Percentiles rank a stretch among this genome's conserved stretches.
Evolutionary conservation across 2,329 filamentous ascomycete genomes (phyloP).

Genomic region (Aspergillus jensenii): DNA sequence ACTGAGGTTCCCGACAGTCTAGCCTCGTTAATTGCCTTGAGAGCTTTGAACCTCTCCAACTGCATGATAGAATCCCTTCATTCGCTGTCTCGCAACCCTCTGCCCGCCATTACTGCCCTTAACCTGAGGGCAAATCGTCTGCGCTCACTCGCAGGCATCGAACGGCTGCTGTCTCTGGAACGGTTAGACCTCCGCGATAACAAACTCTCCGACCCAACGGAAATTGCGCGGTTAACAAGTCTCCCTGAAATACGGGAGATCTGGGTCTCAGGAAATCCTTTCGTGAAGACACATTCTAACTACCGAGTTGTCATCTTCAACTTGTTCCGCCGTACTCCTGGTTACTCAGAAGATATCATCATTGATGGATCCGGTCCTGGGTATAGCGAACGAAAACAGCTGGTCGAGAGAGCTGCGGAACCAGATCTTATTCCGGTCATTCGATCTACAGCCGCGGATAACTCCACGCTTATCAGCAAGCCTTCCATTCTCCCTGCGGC

Average conservation of each 20-base stretch:
- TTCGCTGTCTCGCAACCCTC: conserved; percentile 75
- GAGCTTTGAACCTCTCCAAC: conserved; percentile 88
- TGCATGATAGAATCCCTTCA: conserved; percentile 97
- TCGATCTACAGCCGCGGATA: conserved; percentile 64
- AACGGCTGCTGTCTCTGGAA: conserved; percentile 84
- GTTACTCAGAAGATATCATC: conserved; percentile 84
- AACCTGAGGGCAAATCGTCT: conserved; percentile 89
- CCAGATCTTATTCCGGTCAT: conserved; percentile 75
- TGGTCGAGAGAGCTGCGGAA: conserved; percentile 78
- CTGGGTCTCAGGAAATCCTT: conserved; percentile 89
- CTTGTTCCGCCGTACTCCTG: conserved; percentile 84
- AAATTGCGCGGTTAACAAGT: conserved; percentile 82
- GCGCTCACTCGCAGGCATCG: conserved; percentile 81
- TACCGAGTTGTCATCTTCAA: conserved; percentile 95
- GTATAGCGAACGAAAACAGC: conserved; percentile 80
- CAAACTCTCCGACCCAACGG: conserved; percentile 81
- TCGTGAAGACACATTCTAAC: conserved; percentile 79
- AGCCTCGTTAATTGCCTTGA: conserved; percentile 79
- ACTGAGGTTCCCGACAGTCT: conserved; percentile 91
- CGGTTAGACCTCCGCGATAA: conserved; percentile 91
- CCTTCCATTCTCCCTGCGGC: conserved; percentile 42
- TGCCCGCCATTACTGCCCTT: conserved; percentile 89
- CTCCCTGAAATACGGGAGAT: conserved; percentile 91
- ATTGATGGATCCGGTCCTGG: conserved; percentile 82
- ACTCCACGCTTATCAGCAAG: conserved; percentile 67